Conservation (phyloP, 192 early-diverging fungal species). For the Piromyces finnis region DNA sequence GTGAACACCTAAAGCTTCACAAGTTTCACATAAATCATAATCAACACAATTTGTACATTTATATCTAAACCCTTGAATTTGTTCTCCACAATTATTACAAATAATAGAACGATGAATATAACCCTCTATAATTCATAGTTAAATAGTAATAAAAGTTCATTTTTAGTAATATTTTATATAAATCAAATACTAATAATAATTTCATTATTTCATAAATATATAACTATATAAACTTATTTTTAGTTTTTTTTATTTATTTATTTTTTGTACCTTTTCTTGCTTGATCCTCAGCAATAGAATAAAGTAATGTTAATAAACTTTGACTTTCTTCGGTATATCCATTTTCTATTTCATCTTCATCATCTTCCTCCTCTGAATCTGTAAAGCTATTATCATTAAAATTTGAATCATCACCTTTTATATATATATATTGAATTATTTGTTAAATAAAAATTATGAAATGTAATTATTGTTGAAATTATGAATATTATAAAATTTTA, state of each 20-base stretch:
- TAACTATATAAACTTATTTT: not conserved
- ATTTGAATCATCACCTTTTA: not conserved
- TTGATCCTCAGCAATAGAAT: constrained; percentile 75
- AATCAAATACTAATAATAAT: no score
- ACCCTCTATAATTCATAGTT: not conserved
- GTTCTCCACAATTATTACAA: constrained; percentile 73
- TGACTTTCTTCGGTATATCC: constrained; percentile 24
- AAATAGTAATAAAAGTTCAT: no score
- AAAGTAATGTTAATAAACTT: constrained; percentile 55
- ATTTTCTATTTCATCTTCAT: not conserved
- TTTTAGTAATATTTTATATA: no score
- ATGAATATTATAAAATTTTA: no score
- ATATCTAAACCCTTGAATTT: constrained; percentile 75
- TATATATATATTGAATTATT: no score
- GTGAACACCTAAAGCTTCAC: constrained; percentile 70
- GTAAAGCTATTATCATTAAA: not conserved
- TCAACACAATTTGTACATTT: constrained; percentile 90
- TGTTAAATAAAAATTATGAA: no score
- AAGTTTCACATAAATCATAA: constrained; percentile 80
- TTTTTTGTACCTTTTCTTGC: constrained; percentile 45
- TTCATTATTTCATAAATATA: no score
- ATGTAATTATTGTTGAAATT: no score
- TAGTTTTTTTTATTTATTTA: not conserved
- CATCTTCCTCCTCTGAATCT: not conserved
- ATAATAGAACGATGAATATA: constrained; percentile 63